These are phyloP conservation scores for Hypomyces rosellus DNA, from an alignment of 2,329 filamentous ascomycete genomes.

Conservation along the genomic window DNA sequence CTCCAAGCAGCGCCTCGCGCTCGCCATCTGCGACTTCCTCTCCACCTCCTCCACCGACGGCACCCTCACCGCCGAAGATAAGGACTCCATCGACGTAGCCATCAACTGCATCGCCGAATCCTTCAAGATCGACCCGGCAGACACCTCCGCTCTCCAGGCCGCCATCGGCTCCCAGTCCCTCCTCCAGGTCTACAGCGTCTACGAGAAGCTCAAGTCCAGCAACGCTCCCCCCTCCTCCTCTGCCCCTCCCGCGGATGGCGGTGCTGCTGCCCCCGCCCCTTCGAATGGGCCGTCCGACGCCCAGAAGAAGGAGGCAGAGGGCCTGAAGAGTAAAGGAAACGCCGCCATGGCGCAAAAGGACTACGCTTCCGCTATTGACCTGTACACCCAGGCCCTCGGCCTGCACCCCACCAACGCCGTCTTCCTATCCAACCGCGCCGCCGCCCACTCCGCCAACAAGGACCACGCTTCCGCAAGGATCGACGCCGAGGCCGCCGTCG, in stretches of 20 bases:
- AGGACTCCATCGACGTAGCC: conserved; percentile 90
- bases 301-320: conserved; percentile 75
- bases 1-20: conserved; percentile 78
- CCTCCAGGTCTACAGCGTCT: conserved; percentile 86
- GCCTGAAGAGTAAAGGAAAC: conserved; percentile 85
- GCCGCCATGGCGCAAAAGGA: conserved; percentile 93
- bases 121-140: conserved; percentile 86
- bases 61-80: conserved; percentile 79
- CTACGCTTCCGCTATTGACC: conserved; percentile 72
- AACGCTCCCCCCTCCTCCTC: conserved; percentile 31
- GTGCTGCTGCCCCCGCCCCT: conserved; percentile 20
- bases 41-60: conserved; percentile 78
- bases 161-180: conserved; percentile 84
- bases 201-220: conserved; percentile 80
- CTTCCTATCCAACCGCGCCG: conserved; percentile 95
- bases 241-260: conserved; percentile 28
- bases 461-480: conserved; percentile 78
- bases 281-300: conserved; percentile 39
- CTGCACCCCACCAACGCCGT: conserved; percentile 83
- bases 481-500: conserved; percentile 87
- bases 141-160: conserved; percentile 64
- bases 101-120: conserved; percentile 90
- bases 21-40: conserved; percentile 96
- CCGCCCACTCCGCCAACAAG: conserved; percentile 77
- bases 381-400: conserved; percentile 81